A percentile compares a stretch with the other conserved stretches of the same genome.
phyloP scores from a whole-genome alignment of 73 alveolate genomes.

The Symbiodinium natans region DNA sequence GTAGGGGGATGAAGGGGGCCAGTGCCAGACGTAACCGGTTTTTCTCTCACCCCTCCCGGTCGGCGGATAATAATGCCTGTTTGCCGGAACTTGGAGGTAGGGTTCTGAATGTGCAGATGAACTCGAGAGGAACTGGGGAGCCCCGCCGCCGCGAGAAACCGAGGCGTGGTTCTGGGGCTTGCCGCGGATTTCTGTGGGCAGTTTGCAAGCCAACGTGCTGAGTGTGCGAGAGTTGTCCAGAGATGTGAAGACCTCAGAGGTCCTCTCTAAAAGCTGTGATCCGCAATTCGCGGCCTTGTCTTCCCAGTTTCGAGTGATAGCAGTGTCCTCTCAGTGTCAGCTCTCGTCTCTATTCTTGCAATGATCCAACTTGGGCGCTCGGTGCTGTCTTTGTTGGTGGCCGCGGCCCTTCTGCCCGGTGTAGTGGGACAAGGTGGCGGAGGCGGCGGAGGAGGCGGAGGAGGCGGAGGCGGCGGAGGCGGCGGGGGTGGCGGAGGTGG shows the following conservation, averaged over 20 bases:
- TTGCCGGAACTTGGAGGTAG: too few species aligned
- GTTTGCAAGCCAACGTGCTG: not conserved
- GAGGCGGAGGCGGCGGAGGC: slow-evolving; percentile 9
- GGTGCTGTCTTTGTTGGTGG: slow-evolving; percentile 6
- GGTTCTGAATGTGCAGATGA: too few species aligned
- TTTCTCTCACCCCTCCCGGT: too few species aligned
- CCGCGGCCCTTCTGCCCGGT: slow-evolving; percentile 13
- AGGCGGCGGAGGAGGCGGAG: slow-evolving; percentile 5
- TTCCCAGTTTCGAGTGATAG: not conserved
- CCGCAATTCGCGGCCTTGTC: not conserved
- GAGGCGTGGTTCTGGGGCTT: not conserved
- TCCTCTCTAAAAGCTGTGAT: not conserved
- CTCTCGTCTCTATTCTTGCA: not conserved
- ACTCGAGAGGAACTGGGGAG: not conserved
- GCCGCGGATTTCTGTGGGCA: too few species aligned
- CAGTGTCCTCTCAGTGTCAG: not conserved
- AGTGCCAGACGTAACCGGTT: too few species aligned
- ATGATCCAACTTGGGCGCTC: slow-evolving; percentile 3
- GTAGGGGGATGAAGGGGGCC: too few species aligned
- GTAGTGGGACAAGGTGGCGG: slow-evolving; percentile 28
- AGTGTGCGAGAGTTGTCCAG: not conserved
- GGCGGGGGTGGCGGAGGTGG: slow-evolving; percentile 29
- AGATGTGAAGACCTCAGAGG: not conserved
- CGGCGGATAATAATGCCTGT: too few species aligned
- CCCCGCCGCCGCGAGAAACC: not conserved